phyloP scores from a whole-genome alignment of 2,329 filamentous ascomycete species.

The Cladosporium oxysporum region DNA sequence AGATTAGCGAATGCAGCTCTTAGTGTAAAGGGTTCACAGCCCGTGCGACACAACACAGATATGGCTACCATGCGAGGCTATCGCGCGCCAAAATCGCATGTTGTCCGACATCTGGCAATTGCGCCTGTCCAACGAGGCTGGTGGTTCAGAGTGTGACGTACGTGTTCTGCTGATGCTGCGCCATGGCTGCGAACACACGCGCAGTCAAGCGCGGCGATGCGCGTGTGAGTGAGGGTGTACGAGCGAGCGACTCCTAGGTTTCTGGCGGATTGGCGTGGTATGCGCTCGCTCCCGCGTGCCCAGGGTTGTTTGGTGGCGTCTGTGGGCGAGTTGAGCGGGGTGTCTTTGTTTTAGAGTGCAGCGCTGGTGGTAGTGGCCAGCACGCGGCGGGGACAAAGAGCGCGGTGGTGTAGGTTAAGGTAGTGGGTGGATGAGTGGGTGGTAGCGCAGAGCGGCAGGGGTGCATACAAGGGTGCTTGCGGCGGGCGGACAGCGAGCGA shows the following conservation, averaged over 20 bases:
- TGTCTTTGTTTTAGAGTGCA: neutral
- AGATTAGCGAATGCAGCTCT: neutral
- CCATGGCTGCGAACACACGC: constrained; percentile 16
- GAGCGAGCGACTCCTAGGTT: constrained; percentile 15
- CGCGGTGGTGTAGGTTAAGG: neutral
- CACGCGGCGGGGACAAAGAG: neutral
- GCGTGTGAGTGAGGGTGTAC: neutral
- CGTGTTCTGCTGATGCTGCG: constrained; percentile 22
- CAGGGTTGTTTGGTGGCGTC: neutral
- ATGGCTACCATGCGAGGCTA: neutral
- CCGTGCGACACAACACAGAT: neutral
- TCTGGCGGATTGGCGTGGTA: constrained; percentile 1
- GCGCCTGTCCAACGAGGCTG: neutral
- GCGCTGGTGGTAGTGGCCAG: neutral
- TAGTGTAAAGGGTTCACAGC: neutral
- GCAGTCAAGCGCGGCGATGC: constrained; percentile 4
- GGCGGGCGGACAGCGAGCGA: neutral
- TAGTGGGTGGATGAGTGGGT: neutral
- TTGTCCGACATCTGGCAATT: neutral
- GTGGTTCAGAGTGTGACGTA: constrained; percentile 4
- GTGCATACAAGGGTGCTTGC: neutral
- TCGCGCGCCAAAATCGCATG: neutral
- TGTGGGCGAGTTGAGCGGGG: neutral
- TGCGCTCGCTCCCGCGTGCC: constrained; percentile 17
- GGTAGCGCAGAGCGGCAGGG: neutral